phyloP scores from a whole-genome alignment of 495 filamentous ascomycete genomes.

The Penicillium cosmopolitanum region DNA sequence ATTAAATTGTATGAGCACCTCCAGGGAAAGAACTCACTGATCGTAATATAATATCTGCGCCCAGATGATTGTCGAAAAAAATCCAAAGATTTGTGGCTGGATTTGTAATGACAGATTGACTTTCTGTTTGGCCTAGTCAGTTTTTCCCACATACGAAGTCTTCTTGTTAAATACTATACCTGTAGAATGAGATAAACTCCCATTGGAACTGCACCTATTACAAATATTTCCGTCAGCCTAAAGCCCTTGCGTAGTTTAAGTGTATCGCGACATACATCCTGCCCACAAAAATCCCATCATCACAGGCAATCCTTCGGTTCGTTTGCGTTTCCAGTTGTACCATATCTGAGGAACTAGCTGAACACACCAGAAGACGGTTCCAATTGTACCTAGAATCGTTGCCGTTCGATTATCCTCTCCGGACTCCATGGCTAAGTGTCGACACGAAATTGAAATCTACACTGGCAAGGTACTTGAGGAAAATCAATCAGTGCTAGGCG shows the following conservation, averaged over 20 bases:
- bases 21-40: neutral
- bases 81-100: neutral
- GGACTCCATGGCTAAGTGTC: neutral
- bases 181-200: neutral
- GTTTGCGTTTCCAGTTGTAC: neutral
- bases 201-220: neutral
- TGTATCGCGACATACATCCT: neutral
- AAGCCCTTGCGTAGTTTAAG: neutral
- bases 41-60: slow-evolving; percentile 3
- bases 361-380: slow-evolving; percentile 1
- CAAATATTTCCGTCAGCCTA: neutral
- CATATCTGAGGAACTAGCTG: neutral
- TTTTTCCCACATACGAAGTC: neutral
- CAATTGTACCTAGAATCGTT: neutral
- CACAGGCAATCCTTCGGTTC: neutral
- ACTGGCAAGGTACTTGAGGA: too few species aligned
- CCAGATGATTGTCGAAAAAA: slow-evolving; percentile 1
- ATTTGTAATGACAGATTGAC: slow-evolving; percentile 2
- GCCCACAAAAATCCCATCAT: slow-evolving; percentile 1
- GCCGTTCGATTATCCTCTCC: neutral
- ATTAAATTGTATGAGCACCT: neutral
- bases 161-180: neutral
- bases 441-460: neutral
- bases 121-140: neutral
- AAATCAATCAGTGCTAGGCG: neutral